Conservation (phyloP, 257 asterid genomes). For the Perilla frutescens region DNA sequence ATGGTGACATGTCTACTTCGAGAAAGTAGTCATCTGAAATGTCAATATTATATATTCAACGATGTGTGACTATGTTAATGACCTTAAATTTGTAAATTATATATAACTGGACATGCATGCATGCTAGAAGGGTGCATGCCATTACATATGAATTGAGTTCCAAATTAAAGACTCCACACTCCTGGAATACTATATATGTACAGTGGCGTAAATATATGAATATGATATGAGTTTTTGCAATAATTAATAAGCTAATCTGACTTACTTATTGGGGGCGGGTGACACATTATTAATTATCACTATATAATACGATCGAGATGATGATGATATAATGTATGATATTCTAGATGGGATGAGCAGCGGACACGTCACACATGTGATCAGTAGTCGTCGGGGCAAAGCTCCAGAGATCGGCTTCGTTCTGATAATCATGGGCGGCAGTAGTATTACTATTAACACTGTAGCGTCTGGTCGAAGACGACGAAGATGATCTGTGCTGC, state of each 20-base stretch:
- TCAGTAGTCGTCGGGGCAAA: conserved; percentile 41
- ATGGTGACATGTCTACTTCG: too few relatives aligned
- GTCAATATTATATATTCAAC: too few relatives aligned
- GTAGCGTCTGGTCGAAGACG: conserved; percentile 27
- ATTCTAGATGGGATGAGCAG: conserved; percentile 38
- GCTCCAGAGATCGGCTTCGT: conserved; percentile 52
- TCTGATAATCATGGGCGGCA: conserved; percentile 31
- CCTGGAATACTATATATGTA: not conserved
- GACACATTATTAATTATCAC: not conserved
- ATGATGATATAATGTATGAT: too few relatives aligned
- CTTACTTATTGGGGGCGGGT: not conserved
- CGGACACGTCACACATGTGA: conserved; percentile 38
- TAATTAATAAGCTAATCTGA: not conserved
- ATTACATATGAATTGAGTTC: not conserved
- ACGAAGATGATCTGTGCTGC: conserved; percentile 23
- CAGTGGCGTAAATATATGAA: not conserved
- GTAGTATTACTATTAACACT: not conserved
- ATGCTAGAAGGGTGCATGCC: not conserved
- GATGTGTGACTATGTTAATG: too few relatives aligned
- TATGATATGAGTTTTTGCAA: not conserved
- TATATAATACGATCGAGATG: not conserved
- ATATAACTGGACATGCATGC: too few relatives aligned
- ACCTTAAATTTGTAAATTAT: too few relatives aligned
- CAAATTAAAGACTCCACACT: too few relatives aligned
- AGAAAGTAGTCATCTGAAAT: too few relatives aligned